Conservation (phyloP, 2,329 filamentous ascomycete species). For the Diaporthe sp. region DNA sequence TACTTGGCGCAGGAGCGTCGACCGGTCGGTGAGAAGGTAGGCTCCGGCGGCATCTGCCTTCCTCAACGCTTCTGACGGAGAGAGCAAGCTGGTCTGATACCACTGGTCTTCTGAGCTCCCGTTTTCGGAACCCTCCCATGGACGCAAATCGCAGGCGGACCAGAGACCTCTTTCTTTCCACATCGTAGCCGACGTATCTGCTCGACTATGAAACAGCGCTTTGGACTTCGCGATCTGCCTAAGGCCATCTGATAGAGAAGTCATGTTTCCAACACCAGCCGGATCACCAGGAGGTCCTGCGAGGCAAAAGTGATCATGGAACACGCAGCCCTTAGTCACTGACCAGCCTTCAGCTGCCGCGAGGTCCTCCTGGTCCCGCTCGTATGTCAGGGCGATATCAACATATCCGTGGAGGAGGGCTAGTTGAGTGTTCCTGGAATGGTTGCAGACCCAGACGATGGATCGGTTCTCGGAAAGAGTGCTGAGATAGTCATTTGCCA, state of each 20-base stretch:
- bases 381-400: constrained; percentile 39
- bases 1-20: constrained; percentile 39
- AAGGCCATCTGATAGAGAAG: constrained; percentile 3
- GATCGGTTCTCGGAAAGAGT: constrained; percentile 30
- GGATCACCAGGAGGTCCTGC: constrained; percentile 35
- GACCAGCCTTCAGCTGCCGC: constrained; percentile 40
- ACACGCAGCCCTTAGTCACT: constrained; percentile 33
- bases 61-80: constrained; percentile 36
- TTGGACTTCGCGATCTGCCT: constrained; percentile 1
- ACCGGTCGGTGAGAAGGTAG: constrained; percentile 40
- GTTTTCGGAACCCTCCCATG: constrained; percentile 19
- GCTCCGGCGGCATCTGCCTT: constrained; percentile 29
- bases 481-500: constrained; percentile 38
- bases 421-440: constrained; percentile 39
- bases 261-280: constrained; percentile 4
- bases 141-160: not conserved
- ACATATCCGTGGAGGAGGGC: constrained; percentile 37
- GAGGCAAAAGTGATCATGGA: constrained; percentile 41
- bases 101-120: not conserved
- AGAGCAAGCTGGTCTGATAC: constrained; percentile 34
- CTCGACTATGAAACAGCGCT: constrained; percentile 35
- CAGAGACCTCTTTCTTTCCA: constrained; percentile 37
- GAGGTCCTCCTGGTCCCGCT: constrained; percentile 38
- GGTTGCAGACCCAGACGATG: constrained; percentile 39
- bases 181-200: constrained; percentile 39